Evolutionary conservation across 1,139 yeast species (phyloP), one percentile per base, ranked within the genome.

Genomic region (Saccharomycopsis phalli): DNA sequence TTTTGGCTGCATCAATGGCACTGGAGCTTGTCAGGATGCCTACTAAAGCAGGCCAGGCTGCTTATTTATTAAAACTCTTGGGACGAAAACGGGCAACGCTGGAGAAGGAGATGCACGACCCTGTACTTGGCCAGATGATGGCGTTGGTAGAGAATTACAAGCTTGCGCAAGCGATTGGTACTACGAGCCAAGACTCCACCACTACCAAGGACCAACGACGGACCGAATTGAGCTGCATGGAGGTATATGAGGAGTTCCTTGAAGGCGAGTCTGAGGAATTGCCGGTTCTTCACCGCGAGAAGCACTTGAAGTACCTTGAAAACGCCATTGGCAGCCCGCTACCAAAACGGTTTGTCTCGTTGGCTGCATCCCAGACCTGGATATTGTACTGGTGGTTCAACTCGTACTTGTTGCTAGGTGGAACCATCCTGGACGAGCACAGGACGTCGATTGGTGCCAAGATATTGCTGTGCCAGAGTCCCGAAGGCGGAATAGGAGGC

Each of bases 341-440:
- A 22, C 81, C 87, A 0, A 50, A 57, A 2, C 53, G 60, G 34
- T 71, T 67, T 58, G 59, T 62, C 37, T 61, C 65, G 0, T 63
- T 84, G 36, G 97, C 91, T 59, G 91, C 96, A 0, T 82, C 94
- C 19, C 88, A 82, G 48, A 79, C 95, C 0, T 93, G 98, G 98
- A 62, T 91, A 58, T 48, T 81, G 2, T 88, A 83, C 58, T 91
- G 98, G 98, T 60, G 81, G 2, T 53, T 73, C 31, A 87, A 86
- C 55, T 66, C 87, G 0, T 50, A 69, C 35, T 50, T 57, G 4
- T 42, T 74, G 2, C 48, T 78, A 19, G 66, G 65, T 1, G 55
- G 47, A 3, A 54, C 52, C 0, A 40, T 59, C 17, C 46, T 55
- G 4, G 35, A 48, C 8, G 51, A 58, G 45, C 40, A 40, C 44